phyloP scores from a whole-genome alignment of 208 protist species.

The Tetramitus jugosus region DNA sequence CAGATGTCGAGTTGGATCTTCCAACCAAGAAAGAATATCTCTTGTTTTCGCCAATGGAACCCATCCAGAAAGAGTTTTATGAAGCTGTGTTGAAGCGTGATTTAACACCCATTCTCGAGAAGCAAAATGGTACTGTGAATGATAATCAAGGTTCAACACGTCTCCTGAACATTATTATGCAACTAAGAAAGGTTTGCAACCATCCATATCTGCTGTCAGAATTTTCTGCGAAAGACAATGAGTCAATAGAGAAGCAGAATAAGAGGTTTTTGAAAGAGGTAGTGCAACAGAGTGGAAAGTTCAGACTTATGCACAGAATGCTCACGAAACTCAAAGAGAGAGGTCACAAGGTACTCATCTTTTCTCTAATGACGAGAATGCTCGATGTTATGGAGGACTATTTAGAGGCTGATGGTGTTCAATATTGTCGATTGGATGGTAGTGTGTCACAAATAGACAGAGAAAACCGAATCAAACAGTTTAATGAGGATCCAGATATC shows the following conservation, averaged over 20 bases:
- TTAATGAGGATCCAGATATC: constrained; percentile 21
- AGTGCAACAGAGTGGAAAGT: constrained; percentile 33
- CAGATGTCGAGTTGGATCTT: constrained; percentile 78
- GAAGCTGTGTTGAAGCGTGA: constrained; percentile 20
- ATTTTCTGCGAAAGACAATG: not conserved
- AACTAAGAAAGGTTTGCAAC: constrained; percentile 45
- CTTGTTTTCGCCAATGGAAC: constrained; percentile 45
- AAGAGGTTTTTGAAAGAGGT: constrained; percentile 19
- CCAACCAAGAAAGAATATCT: constrained; percentile 60
- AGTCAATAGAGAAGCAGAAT: not conserved
- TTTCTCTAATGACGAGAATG: constrained; percentile 32
- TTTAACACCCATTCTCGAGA: constrained; percentile 10
- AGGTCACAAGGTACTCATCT: constrained; percentile 41
- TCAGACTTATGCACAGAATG: constrained; percentile 29
- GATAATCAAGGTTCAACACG: not conserved
- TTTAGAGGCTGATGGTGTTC: constrained; percentile 59
- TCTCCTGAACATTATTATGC: constrained; percentile 24
- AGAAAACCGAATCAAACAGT: constrained; percentile 16
- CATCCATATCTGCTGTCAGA: constrained; percentile 46
- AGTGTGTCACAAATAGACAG: not conserved
- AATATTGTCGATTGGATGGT: constrained; percentile 77
- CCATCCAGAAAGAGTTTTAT: constrained; percentile 49
- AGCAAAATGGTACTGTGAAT: not conserved
- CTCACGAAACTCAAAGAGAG: constrained; percentile 30
- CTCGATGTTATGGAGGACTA: constrained; percentile 56